A percentile compares a stretch with the other conserved stretches of the same genome.
phyloP scores from a whole-genome alignment of 2,329 filamentous ascomycete species.

The Xylogone sp. region DNA sequence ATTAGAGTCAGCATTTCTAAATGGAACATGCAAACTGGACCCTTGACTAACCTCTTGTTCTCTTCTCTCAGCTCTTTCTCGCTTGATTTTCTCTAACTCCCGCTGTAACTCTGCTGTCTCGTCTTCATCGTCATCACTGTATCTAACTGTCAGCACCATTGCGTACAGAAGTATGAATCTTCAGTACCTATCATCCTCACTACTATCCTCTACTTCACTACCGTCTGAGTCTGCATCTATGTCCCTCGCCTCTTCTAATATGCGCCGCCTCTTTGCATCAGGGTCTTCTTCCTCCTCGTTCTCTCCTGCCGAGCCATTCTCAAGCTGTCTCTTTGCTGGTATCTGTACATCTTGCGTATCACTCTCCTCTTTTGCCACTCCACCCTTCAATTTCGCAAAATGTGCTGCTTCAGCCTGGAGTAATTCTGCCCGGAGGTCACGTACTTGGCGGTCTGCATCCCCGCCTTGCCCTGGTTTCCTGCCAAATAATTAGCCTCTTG shows the following conservation, averaged over 20 bases:
- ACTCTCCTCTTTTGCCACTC: slow-evolving; percentile 43
- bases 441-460: slow-evolving; percentile 63
- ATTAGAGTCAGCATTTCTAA: slow-evolving; percentile 9
- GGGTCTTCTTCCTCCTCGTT: slow-evolving; percentile 61
- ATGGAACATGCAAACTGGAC: background rate
- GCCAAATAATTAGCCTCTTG: slow-evolving; percentile 17
- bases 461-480: slow-evolving; percentile 87
- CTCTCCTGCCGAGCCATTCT: slow-evolving; percentile 38
- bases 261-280: slow-evolving; percentile 78
- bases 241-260: slow-evolving; percentile 83
- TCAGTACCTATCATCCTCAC: slow-evolving; percentile 53
- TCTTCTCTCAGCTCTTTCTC: slow-evolving; percentile 72
- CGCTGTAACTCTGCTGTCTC: slow-evolving; percentile 86
- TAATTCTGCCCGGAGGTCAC: slow-evolving; percentile 86
- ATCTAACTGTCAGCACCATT: slow-evolving; percentile 28
- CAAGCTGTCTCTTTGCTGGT: slow-evolving; percentile 58
- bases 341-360: slow-evolving; percentile 47
- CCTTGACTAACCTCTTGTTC: slow-evolving; percentile 58
- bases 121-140: slow-evolving; percentile 70
- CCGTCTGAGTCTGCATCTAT: slow-evolving; percentile 79
- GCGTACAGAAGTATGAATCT: background rate
- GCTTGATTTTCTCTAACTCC: slow-evolving; percentile 91
- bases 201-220: slow-evolving; percentile 52
- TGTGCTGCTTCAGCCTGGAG: slow-evolving; percentile 84
- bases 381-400: slow-evolving; percentile 78